Conservation (phyloP, 495 filamentous ascomycete genomes). For the Hyaloscypha variabilis region DNA sequence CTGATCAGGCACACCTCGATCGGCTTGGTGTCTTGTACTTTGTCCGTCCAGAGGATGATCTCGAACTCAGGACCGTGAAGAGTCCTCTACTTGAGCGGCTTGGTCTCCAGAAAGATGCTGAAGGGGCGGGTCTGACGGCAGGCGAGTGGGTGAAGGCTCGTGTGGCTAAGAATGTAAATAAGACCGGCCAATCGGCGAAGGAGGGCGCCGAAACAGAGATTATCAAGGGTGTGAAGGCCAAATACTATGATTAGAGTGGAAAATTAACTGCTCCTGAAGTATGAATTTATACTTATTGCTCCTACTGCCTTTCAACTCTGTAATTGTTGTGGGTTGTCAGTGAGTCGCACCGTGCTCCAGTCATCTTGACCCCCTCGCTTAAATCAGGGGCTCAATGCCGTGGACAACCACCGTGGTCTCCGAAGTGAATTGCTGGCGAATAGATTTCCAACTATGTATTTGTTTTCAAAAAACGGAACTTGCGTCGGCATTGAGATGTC, state of each 20-base stretch:
- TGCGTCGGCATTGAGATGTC: not conserved
- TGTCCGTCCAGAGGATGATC: slow-evolving; percentile 41
- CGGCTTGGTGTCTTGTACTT: slow-evolving; percentile 54
- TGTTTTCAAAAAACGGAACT: no score
- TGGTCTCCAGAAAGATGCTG: slow-evolving; percentile 43
- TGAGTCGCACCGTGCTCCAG: no score
- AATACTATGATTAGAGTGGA: slow-evolving; percentile 36
- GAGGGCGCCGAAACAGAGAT: slow-evolving; percentile 36
- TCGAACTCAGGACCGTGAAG: slow-evolving; percentile 44
- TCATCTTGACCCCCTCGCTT: not conserved
- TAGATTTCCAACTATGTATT: not conserved
- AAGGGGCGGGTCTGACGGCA: slow-evolving; percentile 32
- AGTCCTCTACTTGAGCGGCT: slow-evolving; percentile 50
- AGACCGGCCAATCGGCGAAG: slow-evolving; percentile 33
- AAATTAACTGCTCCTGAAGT: not conserved
- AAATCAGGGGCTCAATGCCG: not conserved
- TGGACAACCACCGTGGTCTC: not conserved
- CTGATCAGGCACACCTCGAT: slow-evolving; percentile 47
- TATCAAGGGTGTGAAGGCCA: slow-evolving; percentile 37
- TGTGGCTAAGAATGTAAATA: slow-evolving; percentile 39
- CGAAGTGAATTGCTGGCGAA: not conserved
- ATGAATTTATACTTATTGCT: no score
- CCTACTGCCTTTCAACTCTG: no score
- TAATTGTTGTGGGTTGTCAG: no score
- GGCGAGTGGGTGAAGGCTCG: slow-evolving; percentile 37